Base-by-base conservation (phyloP, 179 eudicot genomes). In the Carnegiea gigantea region DNA sequence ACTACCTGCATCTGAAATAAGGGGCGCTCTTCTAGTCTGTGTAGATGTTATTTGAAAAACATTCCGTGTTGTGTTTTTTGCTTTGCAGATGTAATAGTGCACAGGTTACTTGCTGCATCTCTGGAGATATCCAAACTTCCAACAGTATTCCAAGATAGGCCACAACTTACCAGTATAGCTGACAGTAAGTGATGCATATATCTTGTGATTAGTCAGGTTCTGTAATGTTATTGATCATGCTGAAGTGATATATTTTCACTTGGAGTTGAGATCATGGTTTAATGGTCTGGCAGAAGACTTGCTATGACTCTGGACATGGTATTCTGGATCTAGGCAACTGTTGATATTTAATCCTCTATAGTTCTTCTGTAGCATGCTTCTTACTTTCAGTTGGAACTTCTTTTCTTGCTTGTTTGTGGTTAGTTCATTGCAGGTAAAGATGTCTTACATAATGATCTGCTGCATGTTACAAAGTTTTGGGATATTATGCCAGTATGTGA, bases 81-180 rank as follows among this genome's bases (percentile, higher is more conserved):
- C 70, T 89, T 90, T 51, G 90, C 87, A 96, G 98, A 96, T 88
- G 99, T 96, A 28, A 81, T 95, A 80, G 98, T 96, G 76, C 98
- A 96, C 88, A 88, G 99, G 83, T 87, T 96, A 85, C 94, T 96
- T 76, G 99, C 99, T 77, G 99, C 98, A 43, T 87, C 98, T 73
- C 83, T 96, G 73, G 99, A 94, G 73, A 94, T 95, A 84, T 87
- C 87, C 86, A 91, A 89, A 84, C 95, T 96, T 84, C 99, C 99
- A 76, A 82, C 81, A 79, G 72, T 93, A 51, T 96, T 92, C 85
- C 98, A 91, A 82, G 98, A 96, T 79, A 88, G 91, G 85, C 91
- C 93, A 68, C 91, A 89, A 83, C 98, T 96, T 77, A 92, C 99
- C n/a, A 86, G 90, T 81, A 82, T 89, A 24, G 90, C 99, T n/a